phyloP scores from a whole-genome alignment of 192 early-diverging fungal genomes.

The Obelidium mucronatum region DNA sequence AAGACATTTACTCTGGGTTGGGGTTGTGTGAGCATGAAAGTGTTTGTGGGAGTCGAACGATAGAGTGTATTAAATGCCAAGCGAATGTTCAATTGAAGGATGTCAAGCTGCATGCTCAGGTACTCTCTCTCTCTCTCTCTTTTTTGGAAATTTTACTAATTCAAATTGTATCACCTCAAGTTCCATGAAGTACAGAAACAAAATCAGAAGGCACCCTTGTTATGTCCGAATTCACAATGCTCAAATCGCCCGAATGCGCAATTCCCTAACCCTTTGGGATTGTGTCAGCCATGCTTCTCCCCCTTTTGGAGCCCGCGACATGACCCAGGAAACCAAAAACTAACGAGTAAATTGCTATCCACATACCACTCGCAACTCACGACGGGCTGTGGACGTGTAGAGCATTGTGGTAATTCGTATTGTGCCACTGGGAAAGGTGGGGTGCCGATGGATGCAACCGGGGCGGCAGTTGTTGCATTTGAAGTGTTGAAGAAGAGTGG shows the following conservation, averaged over 20 bases:
- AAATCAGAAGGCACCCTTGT: conserved; percentile 63
- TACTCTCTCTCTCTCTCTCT: conserved; percentile 40
- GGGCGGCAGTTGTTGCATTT: conserved; percentile 65
- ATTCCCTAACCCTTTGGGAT: conserved; percentile 62
- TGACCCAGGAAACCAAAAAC: conserved; percentile 78
- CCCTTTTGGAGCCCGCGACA: conserved; percentile 80
- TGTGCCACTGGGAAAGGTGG: conserved; percentile 20
- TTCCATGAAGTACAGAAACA: conserved; percentile 56
- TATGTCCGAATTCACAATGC: conserved; percentile 83
- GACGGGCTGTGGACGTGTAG: conserved; percentile 70
- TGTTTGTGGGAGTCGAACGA: conserved; percentile 85
- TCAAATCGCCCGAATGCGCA: conserved; percentile 51
- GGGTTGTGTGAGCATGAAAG: conserved; percentile 76
- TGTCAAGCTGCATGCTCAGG: conserved; percentile 72
- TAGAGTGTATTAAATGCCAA: conserved; percentile 80
- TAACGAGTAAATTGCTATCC: conserved; percentile 73
- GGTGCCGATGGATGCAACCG: conserved; percentile 64
- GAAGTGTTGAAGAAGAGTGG: conserved; percentile 50
- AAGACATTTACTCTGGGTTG: conserved; percentile 68
- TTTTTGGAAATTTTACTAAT: background rate
- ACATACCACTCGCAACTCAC: conserved; percentile 81
- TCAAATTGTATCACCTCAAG: background rate
- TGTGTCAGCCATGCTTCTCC: conserved; percentile 83
- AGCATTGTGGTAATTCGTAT: conserved; percentile 68
- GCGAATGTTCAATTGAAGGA: conserved; percentile 79